Conservation (phyloP, 192 early-diverging fungal genomes). For the Chytriomyces sp. region DNA sequence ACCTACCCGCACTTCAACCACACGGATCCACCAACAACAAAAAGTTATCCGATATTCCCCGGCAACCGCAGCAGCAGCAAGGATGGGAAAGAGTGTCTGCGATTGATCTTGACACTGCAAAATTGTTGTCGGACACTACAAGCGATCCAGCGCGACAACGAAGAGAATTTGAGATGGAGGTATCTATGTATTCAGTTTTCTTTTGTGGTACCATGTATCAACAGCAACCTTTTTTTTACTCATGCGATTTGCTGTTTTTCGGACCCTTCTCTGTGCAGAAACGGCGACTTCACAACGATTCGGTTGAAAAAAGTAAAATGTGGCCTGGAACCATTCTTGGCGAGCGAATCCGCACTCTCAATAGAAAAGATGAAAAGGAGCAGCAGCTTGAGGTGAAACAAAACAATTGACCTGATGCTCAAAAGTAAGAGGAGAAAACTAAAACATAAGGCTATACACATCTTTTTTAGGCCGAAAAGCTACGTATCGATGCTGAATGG, state of each 20-base stretch:
- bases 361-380: not conserved
- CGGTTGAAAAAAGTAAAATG: conserved; percentile 14
- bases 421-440: too few relatives aligned
- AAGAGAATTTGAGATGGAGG: conserved; percentile 5
- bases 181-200: too few relatives aligned
- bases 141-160: not conserved
- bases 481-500: conserved; percentile 18
- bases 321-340: conserved; percentile 26
- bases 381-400: conserved; percentile 4
- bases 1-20: not conserved
- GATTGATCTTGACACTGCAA: not conserved
- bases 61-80: too few relatives aligned
- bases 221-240: not conserved
- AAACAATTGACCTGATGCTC: too few relatives aligned
- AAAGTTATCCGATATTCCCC: not conserved
- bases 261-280: not conserved
- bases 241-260: not conserved
- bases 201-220: too few relatives aligned
- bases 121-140: not conserved
- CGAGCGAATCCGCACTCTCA: not conserved
- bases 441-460: too few relatives aligned
- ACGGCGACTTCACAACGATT: conserved; percentile 3
- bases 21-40: not conserved
- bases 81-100: conserved; percentile 11
- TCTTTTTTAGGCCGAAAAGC: conserved; percentile 25